phyloP scores from a whole-genome alignment of 176 grass and related monocot genomes.

The Urochloa ruziziensis region DNA sequence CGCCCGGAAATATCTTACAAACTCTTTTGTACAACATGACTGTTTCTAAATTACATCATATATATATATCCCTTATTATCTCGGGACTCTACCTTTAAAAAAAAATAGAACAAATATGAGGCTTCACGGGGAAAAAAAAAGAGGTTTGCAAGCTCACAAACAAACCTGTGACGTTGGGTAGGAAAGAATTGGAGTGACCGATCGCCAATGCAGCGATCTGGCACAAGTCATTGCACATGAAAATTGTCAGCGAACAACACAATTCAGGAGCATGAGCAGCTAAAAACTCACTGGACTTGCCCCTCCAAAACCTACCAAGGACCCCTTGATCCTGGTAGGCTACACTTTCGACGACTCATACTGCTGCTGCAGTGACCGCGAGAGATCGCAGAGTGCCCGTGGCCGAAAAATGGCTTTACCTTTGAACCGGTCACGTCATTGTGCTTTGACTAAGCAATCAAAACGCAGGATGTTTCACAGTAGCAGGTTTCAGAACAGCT shows the following conservation, averaged over 20 bases:
- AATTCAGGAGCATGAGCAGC: conserved; percentile 65
- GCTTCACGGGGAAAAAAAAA: not conserved
- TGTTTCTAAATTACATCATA: conserved; percentile 54
- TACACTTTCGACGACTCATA: conserved; percentile 21
- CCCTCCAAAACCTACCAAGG: conserved; percentile 35
- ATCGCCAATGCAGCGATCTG: conserved; percentile 35
- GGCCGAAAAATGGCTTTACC: not conserved
- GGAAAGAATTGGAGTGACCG: conserved; percentile 51
- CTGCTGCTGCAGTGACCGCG: not conserved
- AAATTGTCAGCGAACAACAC: conserved; percentile 28
- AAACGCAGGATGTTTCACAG: not conserved
- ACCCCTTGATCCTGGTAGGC: conserved; percentile 43
- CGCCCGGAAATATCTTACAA: conserved; percentile 14
- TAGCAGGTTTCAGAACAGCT: conserved; percentile 62
- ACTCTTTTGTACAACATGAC: conserved; percentile 51
- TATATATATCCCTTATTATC: conserved; percentile 46
- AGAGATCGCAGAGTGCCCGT: not conserved
- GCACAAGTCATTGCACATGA: conserved; percentile 7
- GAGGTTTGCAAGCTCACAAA: conserved; percentile 62
- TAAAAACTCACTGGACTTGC: conserved; percentile 86
- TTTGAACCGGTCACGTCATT: conserved; percentile 18
- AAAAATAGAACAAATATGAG: conserved; percentile 48
- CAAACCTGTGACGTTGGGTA: conserved; percentile 56
- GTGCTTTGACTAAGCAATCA: conserved; percentile 21
- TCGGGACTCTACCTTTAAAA: conserved; percentile 14